phyloP scores from a whole-genome alignment of 1,284 basidiomycete genomes.

The Trichosporon faecale region DNA sequence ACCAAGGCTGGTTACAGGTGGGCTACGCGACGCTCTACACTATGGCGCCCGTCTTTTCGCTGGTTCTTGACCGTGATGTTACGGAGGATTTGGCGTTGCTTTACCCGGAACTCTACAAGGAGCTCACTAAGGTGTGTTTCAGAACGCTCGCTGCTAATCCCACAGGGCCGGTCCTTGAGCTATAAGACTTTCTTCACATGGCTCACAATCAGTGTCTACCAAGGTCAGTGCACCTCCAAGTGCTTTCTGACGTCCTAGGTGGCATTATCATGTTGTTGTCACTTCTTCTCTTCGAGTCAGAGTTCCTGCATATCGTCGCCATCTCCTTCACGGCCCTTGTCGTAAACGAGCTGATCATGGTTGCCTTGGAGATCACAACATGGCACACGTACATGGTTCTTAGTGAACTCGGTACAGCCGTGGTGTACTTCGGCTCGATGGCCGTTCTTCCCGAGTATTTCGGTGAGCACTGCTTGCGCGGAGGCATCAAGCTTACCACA shows the following conservation, averaged over 20 bases:
- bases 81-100: slow-evolving; percentile 91
- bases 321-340: slow-evolving; percentile 97
- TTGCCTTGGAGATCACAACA: slow-evolving; percentile 93
- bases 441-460: slow-evolving; percentile 95
- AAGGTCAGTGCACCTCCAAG: slow-evolving; percentile 60
- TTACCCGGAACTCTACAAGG: slow-evolving; percentile 98
- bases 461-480: slow-evolving; percentile 60
- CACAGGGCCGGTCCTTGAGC: slow-evolving; percentile 80
- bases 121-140: slow-evolving; percentile 76
- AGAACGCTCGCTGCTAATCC: background rate
- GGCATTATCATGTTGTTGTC: slow-evolving; percentile 99
- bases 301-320: slow-evolving; percentile 96
- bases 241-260: slow-evolving; percentile 55
- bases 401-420: slow-evolving; percentile 81
- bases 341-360: slow-evolving; percentile 98
- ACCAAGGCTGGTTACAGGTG: slow-evolving; percentile 97
- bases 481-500: slow-evolving; percentile 2
- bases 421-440: slow-evolving; percentile 88
- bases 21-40: slow-evolving; percentile 98
- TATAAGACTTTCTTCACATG: slow-evolving; percentile 98
- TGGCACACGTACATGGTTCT: slow-evolving; percentile 98
- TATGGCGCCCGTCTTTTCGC: slow-evolving; percentile 96
- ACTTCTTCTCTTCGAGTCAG: slow-evolving; percentile 91
- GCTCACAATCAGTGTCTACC: slow-evolving; percentile 96
- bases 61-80: slow-evolving; percentile 93